Base-by-base conservation (phyloP, 768 basidiomycete genomes). In the Mycena epipterygia region DNA sequence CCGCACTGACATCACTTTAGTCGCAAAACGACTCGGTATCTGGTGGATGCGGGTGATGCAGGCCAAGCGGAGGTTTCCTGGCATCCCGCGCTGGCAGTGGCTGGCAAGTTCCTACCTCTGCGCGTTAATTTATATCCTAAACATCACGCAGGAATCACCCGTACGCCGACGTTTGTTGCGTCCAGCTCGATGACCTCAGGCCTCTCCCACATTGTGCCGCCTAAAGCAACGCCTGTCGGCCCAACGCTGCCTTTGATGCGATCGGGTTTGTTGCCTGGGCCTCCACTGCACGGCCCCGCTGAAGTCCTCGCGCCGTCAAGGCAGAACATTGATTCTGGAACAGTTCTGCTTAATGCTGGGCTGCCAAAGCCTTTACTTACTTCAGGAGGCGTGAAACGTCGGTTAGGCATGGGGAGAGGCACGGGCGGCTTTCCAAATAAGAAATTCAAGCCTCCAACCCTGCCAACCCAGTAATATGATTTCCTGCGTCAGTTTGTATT, bases 391-490 rank as follows among this genome's bases (percentile, higher is more conserved):
- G 78, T 77, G 21, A 92, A 91, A 74, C 84, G 90, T 67, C 83
- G 90, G 49, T 80, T 92, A 60, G 91, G 91, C 0, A 91, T 92
- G 90, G 89, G 89, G 21, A 82, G 88, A 73, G 77, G 78, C 5
- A 79, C 78, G 9, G 79, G 72, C 29, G 87, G 88, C 5, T 92
- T 92, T 75, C 74, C 87, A 27, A 93, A 91, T 78, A 93, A 92
- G 79, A 92, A 90, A 79, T 92, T 91, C 84, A 92, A 91, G 79
- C 77, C 82, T n/a, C 90, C 87, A 44, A 79, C n/a, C 11, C n/a
- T 7, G 23, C 6, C 11, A 23, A 12, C 9, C 23, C 13, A 23
- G 44, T 23, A 23, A 19, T 46, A 2, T 5, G n/a, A 17, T 44
- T 21, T 7, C 42, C 17, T 19, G 44, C 23, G n/a, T 25, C n/a